Evolutionary conservation across 2,329 filamentous ascomycete species (phyloP).

Genomic region (Catunica adiposa): DNA sequence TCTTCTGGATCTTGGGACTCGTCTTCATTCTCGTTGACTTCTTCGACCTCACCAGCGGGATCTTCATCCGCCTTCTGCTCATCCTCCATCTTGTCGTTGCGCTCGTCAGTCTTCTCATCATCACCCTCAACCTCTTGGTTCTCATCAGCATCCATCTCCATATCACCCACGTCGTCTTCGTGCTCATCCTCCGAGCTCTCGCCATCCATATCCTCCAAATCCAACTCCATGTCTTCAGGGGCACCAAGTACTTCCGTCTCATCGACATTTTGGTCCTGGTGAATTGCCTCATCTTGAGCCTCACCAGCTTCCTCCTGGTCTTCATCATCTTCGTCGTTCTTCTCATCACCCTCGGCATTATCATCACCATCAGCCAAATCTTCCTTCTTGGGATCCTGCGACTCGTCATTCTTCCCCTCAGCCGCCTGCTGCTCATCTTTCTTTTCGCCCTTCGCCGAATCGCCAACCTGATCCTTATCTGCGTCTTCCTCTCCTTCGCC

Average conservation of each 20-base stretch:
- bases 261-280: constrained; percentile 57
- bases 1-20: constrained; percentile 19
- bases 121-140: constrained; percentile 27
- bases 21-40: constrained; percentile 19
- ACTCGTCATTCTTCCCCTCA: constrained; percentile 40
- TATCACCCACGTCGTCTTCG: constrained; percentile 40
- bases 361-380: constrained; percentile 25
- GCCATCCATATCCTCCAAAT: constrained; percentile 52
- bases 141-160: constrained; percentile 28
- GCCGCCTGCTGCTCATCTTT: constrained; percentile 43
- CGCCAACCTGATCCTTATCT: constrained; percentile 65
- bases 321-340: constrained; percentile 22
- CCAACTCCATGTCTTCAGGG: constrained; percentile 76
- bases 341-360: constrained; percentile 20
- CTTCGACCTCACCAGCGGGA: constrained; percentile 32
- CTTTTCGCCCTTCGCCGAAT: constrained; percentile 53
- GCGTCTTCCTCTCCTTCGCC: constrained; percentile 63
- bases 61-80: constrained; percentile 36
- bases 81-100: constrained; percentile 46
- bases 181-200: constrained; percentile 27
- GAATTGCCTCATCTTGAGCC: constrained; percentile 39
- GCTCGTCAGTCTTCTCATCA: constrained; percentile 17
- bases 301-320: constrained; percentile 32
- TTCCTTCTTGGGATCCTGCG: constrained; percentile 27
- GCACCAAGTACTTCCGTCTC: constrained; percentile 70